Evolutionary conservation across 1,284 basidiomycete genomes (phyloP), one percentile per base, ranked within the genome.

Genomic region (Neonothopanus nambi): DNA sequence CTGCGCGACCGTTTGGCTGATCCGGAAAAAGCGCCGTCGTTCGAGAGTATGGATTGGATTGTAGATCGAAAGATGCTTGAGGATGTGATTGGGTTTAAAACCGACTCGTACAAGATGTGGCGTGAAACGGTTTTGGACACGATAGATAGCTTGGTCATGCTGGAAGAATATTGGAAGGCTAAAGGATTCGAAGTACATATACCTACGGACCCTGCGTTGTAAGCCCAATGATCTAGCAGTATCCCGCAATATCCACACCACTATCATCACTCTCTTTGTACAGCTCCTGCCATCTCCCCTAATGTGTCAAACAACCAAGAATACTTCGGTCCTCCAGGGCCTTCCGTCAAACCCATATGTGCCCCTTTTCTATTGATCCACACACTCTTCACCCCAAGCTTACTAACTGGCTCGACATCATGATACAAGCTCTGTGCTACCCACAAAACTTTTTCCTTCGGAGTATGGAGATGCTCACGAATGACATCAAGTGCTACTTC

Each of bases 311-410:
- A 87, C 48, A 71, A 72, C 76, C 79, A 82, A 1, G 64, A 70
- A 68, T 74, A 81, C 35, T 56, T 57, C 57, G 48, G 44, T 54
- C 49, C 57, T 33, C 30, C 30, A 61, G 55, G 58, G 36, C 52
- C 58, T 51, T 39, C 30, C 49, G 48, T 6, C 44, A 40, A 45
- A 11, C 52, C 45, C 48, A 52, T 54, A n/a, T n/a, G n/a, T 26
- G 47, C 38, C 0, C 53, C 66, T 59, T 74, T 64, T 28, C 85
- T 72, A 51, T 83, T 78, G 56, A 89, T 87, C 81, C 83, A 88
- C 28, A 81, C 78, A 28, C 77, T 81, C n/a, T 57, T 64, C 24
- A 88, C 64, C 0, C 78, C 78, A 13, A 79, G 67, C 55, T 70
- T 65, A 52, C 70, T 73, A 35, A 81, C 80, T 5, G 86, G 80